Evolutionary conservation across 1,284 basidiomycete genomes (phyloP), one percentile per base, ranked within the genome.

Genomic region (Tilletia setariae): DNA sequence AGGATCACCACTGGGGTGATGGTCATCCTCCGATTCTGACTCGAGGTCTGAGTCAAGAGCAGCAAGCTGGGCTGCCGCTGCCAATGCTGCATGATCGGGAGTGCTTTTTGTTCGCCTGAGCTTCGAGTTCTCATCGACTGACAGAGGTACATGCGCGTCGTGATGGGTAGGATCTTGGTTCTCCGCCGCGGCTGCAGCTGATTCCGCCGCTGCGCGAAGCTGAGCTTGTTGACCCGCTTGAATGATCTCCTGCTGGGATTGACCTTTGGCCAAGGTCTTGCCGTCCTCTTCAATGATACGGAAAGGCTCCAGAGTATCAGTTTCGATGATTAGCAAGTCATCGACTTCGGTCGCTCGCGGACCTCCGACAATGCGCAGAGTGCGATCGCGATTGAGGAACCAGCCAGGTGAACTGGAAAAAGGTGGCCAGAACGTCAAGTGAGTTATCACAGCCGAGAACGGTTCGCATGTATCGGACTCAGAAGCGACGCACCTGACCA

Each of bases 371-470:
- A 79, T 76, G 40, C 72, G 67, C 21, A 79, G 70, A 3, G 73
- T 75, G 30, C 77, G 67, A 44, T 79, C 75, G n/a, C 68, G 25
- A n/a, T 72, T 69, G 43, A 79, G 78, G 66, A 70, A 76, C 77
- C 77, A 79, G 28, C 77, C 77, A 11, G 72, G 65, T 16, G 77
- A 79, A 67, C 77, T 77, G 28, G n/a, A 21, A 40, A 7, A n/a
- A 43, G 16, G 19, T 16, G 4, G 73, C 15, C 2, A 53, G 63
- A 40, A 64, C 4, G 30, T n/a, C 63, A 32, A 8, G 43, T n/a
- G 25, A 30, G 30, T 25, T 15, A 64, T n/a, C 25, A 19, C 4
- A 30, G 35, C 44, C 13, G 19, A 44, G 6, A 15, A 56, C 7
- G 2, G 51, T 4, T 23, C 15, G 21, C 1, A 21, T 13, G 25